These are phyloP conservation scores for Solanum ossicruentum DNA, from an alignment of 257 asterid genomes.

Conservation along the genomic window DNA sequence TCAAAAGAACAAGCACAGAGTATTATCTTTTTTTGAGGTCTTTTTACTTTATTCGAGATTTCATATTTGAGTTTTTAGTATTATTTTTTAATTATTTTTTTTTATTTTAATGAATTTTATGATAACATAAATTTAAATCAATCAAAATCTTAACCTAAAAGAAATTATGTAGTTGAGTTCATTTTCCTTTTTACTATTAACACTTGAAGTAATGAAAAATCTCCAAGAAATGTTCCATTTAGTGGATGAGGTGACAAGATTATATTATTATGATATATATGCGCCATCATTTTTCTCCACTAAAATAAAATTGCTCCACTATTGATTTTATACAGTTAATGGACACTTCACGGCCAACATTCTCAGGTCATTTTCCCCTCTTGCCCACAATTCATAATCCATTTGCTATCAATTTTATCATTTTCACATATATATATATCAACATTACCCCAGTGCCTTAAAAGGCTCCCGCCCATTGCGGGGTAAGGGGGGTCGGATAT, in stretches of 20 bases:
- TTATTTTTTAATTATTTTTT: no score
- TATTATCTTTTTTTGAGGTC: neutral
- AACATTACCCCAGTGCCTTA: no score
- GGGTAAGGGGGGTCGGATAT: no score
- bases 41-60: no score
- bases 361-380: neutral
- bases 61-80: no score
- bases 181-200: neutral
- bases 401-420: no score
- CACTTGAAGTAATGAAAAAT: neutral
- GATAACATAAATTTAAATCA: no score
- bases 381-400: neutral
- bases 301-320: neutral
- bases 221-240: neutral
- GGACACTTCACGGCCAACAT: neutral
- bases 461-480: no score
- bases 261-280: neutral
- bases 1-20: neutral
- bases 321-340: neutral
- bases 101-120: no score
- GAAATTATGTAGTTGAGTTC: no score
- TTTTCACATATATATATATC: no score
- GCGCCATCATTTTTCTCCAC: neutral
- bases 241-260: neutral
- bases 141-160: no score